phyloP scores from a whole-genome alignment of 352 stramenopile species.

The Phytophthora sp. region DNA sequence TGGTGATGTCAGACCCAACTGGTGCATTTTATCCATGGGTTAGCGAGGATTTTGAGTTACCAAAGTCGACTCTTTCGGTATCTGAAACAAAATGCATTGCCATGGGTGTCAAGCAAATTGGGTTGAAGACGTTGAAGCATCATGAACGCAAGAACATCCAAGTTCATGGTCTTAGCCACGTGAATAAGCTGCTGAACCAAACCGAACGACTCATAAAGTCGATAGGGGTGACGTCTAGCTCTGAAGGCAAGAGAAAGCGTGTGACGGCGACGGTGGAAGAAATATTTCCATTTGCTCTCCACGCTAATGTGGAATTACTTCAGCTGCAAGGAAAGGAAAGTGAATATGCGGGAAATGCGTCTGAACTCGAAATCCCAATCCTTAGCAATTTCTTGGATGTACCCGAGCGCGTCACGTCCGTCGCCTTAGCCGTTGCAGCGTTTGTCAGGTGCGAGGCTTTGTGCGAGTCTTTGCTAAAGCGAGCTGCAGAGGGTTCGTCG shows the following conservation, averaged over 20 bases:
- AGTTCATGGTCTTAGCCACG: conserved; percentile 41
- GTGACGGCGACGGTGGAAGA: conserved; percentile 43
- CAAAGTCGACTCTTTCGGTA: conserved; percentile 50
- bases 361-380: conserved; percentile 64
- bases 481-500: conserved; percentile 86
- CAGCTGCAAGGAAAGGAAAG: conserved; percentile 63
- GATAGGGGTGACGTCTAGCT: conserved; percentile 26
- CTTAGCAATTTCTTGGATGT: conserved; percentile 88
- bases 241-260: conserved; percentile 20
- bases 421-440: conserved; percentile 74
- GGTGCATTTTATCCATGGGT: conserved; percentile 75
- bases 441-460: conserved; percentile 82
- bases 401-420: conserved; percentile 77
- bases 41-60: conserved; percentile 56
- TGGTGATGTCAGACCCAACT: conserved; percentile 67
- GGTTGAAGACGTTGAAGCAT: conserved; percentile 73
- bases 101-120: conserved; percentile 78
- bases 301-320: conserved; percentile 71
- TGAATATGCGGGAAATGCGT: conserved; percentile 79
- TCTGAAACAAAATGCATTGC: conserved; percentile 70
- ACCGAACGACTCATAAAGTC: conserved; percentile 56
- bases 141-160: conserved; percentile 51
- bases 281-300: conserved; percentile 48
- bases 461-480: conserved; percentile 80
- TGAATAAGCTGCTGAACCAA: conserved; percentile 63